Conservation (phyloP, 257 asterid genomes). For the Solanum gracilifrons region DNA sequence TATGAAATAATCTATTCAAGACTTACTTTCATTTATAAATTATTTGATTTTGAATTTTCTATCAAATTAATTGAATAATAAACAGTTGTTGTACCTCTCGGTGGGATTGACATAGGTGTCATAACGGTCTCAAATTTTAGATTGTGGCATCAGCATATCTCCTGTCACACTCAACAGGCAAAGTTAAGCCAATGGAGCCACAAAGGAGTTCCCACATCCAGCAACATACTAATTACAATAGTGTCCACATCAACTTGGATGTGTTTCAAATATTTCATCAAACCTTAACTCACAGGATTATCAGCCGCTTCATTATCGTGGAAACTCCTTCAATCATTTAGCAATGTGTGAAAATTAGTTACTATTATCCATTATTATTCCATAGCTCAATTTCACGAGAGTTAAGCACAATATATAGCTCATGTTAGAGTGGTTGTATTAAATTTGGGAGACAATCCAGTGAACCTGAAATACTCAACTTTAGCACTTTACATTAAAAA, state of each 20-base stretch:
- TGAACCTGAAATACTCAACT: neutral
- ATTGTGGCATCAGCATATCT: neutral
- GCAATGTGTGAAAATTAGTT: neutral
- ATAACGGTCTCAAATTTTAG: neutral
- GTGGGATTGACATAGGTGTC: neutral
- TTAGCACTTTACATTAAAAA: neutral
- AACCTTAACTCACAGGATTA: neutral
- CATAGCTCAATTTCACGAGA: neutral
- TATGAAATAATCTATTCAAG: neutral
- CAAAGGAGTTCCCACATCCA: neutral
- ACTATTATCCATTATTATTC: neutral
- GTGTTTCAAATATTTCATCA: neutral
- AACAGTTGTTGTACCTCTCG: neutral
- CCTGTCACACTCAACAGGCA: neutral
- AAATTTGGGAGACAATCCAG: neutral
- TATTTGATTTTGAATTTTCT: too few species aligned
- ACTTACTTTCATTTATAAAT: neutral
- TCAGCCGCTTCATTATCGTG: neutral
- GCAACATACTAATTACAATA: neutral
- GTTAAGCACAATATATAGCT: neutral
- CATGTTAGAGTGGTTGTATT: neutral
- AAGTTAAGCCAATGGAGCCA: neutral
- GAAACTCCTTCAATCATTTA: neutral
- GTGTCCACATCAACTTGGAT: neutral
- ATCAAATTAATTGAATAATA: too few species aligned